Evolutionary conservation across 2,329 filamentous ascomycete species (phyloP).

Genomic region (Teratosphaeria pseudoeucalypti): DNA sequence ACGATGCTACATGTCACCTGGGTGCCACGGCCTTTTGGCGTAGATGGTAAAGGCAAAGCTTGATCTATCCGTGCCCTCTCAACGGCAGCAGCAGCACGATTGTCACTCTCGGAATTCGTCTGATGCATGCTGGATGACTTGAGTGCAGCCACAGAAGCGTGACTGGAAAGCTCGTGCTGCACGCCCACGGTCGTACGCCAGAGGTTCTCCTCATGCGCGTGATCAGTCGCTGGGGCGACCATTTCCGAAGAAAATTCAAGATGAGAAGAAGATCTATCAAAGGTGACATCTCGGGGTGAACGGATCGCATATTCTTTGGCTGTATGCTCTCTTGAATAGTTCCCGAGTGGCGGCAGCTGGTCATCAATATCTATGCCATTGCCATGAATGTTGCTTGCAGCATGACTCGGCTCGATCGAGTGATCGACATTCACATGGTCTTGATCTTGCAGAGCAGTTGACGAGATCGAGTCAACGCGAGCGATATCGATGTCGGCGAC

Average conservation of each 20-base stretch:
- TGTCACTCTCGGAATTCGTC: constrained; percentile 4
- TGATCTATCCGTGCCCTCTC: neutral
- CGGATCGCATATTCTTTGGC: neutral
- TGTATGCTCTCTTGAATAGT: neutral
- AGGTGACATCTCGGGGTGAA: neutral
- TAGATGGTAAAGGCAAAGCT: neutral
- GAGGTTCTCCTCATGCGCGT: constrained; percentile 5
- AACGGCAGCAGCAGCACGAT: neutral
- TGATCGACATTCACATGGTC: neutral
- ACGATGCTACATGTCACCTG: neutral
- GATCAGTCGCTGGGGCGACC: neutral
- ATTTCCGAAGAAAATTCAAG: neutral
- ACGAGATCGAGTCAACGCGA: neutral
- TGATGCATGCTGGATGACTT: constrained; percentile 11
- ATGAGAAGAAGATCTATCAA: neutral
- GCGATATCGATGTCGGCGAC: neutral
- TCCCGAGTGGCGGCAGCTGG: neutral
- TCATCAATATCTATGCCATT: neutral
- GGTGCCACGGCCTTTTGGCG: constrained; percentile 1
- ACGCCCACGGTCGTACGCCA: constrained; percentile 11
- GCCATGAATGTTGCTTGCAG: neutral
- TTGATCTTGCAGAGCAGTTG: neutral
- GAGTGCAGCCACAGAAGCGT: constrained; percentile 11
- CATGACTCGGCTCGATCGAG: neutral
- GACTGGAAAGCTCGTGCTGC: constrained; percentile 4